These are phyloP conservation scores for Notholithocarpus densiflorus DNA, from an alignment of 306 rosid genomes.

Conservation along the genomic window DNA sequence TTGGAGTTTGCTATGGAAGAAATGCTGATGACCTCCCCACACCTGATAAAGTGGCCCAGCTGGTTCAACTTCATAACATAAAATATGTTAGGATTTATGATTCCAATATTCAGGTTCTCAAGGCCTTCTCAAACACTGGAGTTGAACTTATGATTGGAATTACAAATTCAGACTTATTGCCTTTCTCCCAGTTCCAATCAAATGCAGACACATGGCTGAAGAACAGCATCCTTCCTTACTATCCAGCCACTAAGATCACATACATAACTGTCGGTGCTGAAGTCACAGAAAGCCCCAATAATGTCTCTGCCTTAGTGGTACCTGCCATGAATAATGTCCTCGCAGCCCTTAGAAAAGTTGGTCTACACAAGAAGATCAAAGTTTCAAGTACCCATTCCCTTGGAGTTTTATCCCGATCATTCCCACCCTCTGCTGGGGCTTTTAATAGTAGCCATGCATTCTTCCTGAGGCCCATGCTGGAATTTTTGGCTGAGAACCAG, in stretches of 20 bases:
- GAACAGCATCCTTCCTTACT: slow-evolving; percentile 84
- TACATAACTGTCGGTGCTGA: slow-evolving; percentile 93
- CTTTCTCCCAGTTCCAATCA: slow-evolving; percentile 93
- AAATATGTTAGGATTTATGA: slow-evolving; percentile 84
- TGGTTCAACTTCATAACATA: slow-evolving; percentile 79
- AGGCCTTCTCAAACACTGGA: slow-evolving; percentile 89
- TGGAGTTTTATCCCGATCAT: slow-evolving; percentile 87
- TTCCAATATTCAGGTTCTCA: slow-evolving; percentile 79
- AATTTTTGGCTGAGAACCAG: slow-evolving; percentile 89
- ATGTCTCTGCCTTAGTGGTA: slow-evolving; percentile 65
- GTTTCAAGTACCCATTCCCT: slow-evolving; percentile 96
- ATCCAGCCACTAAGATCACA: slow-evolving; percentile 84
- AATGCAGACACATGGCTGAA: slow-evolving; percentile 87
- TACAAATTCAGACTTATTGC: slow-evolving; percentile 69
- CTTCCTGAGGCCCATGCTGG: slow-evolving; percentile 88
- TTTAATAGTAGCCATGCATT: slow-evolving; percentile 82
- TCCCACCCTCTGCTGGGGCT: slow-evolving; percentile 98
- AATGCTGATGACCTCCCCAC: slow-evolving; percentile 97
- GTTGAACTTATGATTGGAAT: slow-evolving; percentile 91
- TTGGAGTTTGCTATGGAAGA: slow-evolving; percentile 97
- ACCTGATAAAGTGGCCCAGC: slow-evolving; percentile 86
- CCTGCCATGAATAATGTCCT: slow-evolving; percentile 95
- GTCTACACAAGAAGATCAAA: slow-evolving; percentile 74
- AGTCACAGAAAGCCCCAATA: slow-evolving; percentile 69
- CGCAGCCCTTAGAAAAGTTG: slow-evolving; percentile 71